Evolutionary conservation across 768 basidiomycete species (phyloP), one percentile per base, ranked within the genome.

Genomic region (Russula lepida): DNA sequence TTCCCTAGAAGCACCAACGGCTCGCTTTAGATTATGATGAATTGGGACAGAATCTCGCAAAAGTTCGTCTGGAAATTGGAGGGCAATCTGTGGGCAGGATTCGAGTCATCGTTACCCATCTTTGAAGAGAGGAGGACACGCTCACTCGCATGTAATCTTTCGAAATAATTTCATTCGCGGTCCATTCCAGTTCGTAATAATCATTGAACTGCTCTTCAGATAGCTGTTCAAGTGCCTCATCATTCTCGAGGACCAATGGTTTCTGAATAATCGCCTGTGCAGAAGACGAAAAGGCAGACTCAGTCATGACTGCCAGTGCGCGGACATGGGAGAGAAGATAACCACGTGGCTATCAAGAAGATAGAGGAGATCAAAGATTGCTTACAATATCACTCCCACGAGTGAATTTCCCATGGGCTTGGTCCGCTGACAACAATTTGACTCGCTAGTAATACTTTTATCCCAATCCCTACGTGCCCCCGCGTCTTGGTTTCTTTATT

Each of bases 51-150:
- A 92, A 66, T 89, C 85, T 32, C 82, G 82, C 13, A 99, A 74
- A 23, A 98, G 81, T 70, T 95, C 91, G 71, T 99, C 97, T 0
- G 97, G 95, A 67, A 98, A 98, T 72, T 98, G 97, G 12, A 99
- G 79, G 0, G 92, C 92, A 53, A 94, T 82, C 88, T 93, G 67
- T 27, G 23, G 37, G 15, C 19, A 37, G 46, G 37, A 27, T 28
- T 11, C 30, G 23, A 25, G 53, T 30, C 15, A 35, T 66, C 33
- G 15, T 28, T 43, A 3, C n/a, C n/a, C 23, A 46, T 41, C 7
- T n/a, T 15, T 13, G 13, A 6, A 9, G n/a, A 47, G 56, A 4
- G 12, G 12, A 33, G 21, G 25, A 83, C 59, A 62, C 7, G 35
- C 61, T 53, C 44, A 92, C 92, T 68, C 88, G 78, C 72, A 85